Conservation (phyloP, 2,329 filamentous ascomycete genomes). For the Neofusicoccum sp. region DNA sequence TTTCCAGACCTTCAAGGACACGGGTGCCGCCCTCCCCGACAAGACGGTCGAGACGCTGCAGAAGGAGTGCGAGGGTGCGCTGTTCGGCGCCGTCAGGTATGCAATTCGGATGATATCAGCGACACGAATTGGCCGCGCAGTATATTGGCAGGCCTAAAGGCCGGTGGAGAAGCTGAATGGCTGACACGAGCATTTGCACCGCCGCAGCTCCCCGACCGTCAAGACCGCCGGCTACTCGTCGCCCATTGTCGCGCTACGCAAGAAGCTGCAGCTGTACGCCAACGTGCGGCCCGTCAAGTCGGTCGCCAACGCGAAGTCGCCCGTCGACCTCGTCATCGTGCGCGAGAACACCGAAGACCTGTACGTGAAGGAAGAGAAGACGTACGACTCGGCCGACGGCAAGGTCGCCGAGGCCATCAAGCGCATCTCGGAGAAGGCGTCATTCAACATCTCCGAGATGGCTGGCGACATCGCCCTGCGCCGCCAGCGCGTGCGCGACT, state of each 20-base stretch:
- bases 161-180: not conserved
- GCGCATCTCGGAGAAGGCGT: constrained; percentile 86
- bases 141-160: not conserved
- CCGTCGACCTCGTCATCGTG: constrained; percentile 96
- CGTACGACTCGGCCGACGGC: constrained; percentile 67
- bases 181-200: not conserved
- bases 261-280: constrained; percentile 91
- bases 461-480: constrained; percentile 91
- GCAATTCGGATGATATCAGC: not conserved
- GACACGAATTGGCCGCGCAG: not conserved
- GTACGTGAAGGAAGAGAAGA: constrained; percentile 95
- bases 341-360: constrained; percentile 98
- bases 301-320: constrained; percentile 59
- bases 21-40: constrained; percentile 83
- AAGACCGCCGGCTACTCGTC: constrained; percentile 94
- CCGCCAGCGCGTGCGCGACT: constrained; percentile 73
- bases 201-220: constrained; percentile 70
- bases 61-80: constrained; percentile 88
- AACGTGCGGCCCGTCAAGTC: constrained; percentile 96
- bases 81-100: constrained; percentile 88
- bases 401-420: constrained; percentile 97
- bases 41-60: constrained; percentile 86
- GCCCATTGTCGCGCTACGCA: constrained; percentile 94
- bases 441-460: constrained; percentile 82
- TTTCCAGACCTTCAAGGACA: constrained; percentile 89